Evolutionary conservation across 495 filamentous ascomycete species (phyloP), one percentile per base, ranked within the genome.

Genomic region (Trichoderma gamsii): DNA sequence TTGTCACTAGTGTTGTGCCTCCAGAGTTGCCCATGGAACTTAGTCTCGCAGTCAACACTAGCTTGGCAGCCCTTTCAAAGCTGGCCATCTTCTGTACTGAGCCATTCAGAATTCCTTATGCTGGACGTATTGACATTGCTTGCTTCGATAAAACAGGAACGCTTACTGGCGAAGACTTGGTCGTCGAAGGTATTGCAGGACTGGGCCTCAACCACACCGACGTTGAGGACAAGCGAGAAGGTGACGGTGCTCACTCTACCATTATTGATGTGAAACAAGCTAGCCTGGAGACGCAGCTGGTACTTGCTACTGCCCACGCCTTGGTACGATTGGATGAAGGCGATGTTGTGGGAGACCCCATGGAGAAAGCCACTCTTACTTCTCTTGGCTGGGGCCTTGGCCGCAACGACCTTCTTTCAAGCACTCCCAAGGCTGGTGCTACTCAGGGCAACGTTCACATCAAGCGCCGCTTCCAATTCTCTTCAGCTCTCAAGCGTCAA

Each of bases 141-240:
- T 99, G 95, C 82, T 99, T 99, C 72, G 95, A 99, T 77, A 99
- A 99, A 81, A 99, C 95, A 27, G 95, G 95, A 59, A 99, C 95
- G 4, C 78, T 99, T 64, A 99, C 95, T 56, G 95, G 95, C 35
- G 95, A 99, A 73, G 96, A 99, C 78, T 81, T 99, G 52, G 92
- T 98, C 7, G 95, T 99, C 38, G 96, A 99, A 74, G 95, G 95
- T 69, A 93, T 99, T 77, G 96, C 94, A 56, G 95, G 96, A 29
- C 86, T 98, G 64, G 86, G 84, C 12, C 80, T 97, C 49, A 89
- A 87, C 13, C 83, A 90, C 51, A 86, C 86, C n/a, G 82, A 87
- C 72, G 86, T 87, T 35, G 83, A 83, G 35, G 79, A 76, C 23
- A 91, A 93, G 73, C 81, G 86, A 35, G 88, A 93, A 76, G 91